Base-by-base conservation (phyloP, 1,284 basidiomycete genomes). In the Phlebopus sp. region DNA sequence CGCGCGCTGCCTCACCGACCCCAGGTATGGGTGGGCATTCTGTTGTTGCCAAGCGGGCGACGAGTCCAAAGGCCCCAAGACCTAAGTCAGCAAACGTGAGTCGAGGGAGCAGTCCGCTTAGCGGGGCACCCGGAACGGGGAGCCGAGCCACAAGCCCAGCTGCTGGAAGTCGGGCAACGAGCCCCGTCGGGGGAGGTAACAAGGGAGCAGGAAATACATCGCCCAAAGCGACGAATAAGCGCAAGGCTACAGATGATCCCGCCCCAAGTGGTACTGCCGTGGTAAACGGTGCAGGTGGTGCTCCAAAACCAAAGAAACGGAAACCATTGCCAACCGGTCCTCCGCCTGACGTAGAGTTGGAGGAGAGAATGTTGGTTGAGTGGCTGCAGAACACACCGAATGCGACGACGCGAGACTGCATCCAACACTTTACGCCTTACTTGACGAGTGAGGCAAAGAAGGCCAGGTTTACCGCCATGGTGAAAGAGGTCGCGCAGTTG, bases 11-110 rank as follows among this genome's bases (percentile, higher is more conserved):
- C 11, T 85, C 86, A 2, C 83, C 83, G 3, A 68, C 69, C 5
- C 71, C 77, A 18, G 68, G 72, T 37, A 72, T 83, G 55, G 77
- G 84, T 44, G 82, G 86, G 2, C 84, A 88, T 68, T 84, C 83
- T 2, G 60, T 90, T 32, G 78, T 91, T n/a, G 90, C 90, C 10
- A 86, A 86, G 64, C 82, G 89, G 10, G 89, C 89, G 1, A 90
- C 87, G 3, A 88, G 86, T 51, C 87, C 87, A 7, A 86, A 87
- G 57, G 72, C 68, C 29, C 77, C 77, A 3, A 86, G 84, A 61
- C 69, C 71, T 5, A 84, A 79, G 57, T 52, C 72, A 42, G 53
- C 69, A 49, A 60, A 52, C 39, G 60, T 52, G 10, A 82, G 77
- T 58, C 73, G 82, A 49, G 77, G 74, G 18, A 74, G 70, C 46